Conservation (phyloP, 2,329 filamentous ascomycete genomes). For the Colletotrichum coccodes region DNA sequence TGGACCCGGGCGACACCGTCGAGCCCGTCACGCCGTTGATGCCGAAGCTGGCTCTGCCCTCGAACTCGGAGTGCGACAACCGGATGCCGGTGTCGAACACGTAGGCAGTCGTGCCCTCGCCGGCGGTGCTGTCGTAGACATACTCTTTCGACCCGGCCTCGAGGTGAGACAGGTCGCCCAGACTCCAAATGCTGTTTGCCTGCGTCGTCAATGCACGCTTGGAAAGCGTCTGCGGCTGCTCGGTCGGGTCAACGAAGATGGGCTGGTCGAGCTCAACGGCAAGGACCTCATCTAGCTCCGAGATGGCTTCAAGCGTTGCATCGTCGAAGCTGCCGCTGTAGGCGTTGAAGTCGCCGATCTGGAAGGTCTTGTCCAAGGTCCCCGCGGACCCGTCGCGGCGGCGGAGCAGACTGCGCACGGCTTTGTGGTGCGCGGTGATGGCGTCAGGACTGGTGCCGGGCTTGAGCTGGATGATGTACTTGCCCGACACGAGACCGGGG, state of each 20-base stretch:
- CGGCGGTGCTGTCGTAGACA: slow-evolving; percentile 37
- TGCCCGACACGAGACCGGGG: slow-evolving; percentile 44
- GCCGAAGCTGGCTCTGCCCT: slow-evolving; percentile 40
- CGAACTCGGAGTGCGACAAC: slow-evolving; percentile 45
- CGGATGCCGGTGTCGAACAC: slow-evolving; percentile 56
- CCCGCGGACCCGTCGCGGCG: slow-evolving; percentile 45
- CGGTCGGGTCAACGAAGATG: slow-evolving; percentile 16
- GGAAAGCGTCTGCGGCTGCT: neutral
- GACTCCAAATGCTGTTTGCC: slow-evolving; percentile 40
- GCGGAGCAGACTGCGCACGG: slow-evolving; percentile 42
- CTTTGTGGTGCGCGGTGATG: slow-evolving; percentile 42
- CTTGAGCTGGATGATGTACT: slow-evolving; percentile 59
- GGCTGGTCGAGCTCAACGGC: slow-evolving; percentile 43
- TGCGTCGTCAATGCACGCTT: slow-evolving; percentile 34
- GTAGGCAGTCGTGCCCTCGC: slow-evolving; percentile 45
- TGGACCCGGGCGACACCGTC: slow-evolving; percentile 31
- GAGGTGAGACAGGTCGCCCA: slow-evolving; percentile 51
- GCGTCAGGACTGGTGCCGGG: slow-evolving; percentile 40
- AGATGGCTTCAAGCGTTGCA: slow-evolving; percentile 51
- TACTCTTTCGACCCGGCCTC: slow-evolving; percentile 43
- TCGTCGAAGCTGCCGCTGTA: slow-evolving; percentile 55
- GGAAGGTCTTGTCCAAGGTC: slow-evolving; percentile 29
- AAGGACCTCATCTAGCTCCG: slow-evolving; percentile 44
- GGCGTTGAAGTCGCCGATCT: slow-evolving; percentile 46
- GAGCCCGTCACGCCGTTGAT: slow-evolving; percentile 39